A percentile compares a stretch with the other conserved stretches of the same genome.
These are phyloP conservation scores for Leishmania arabica DNA, from an alignment of 208 protist species.

Conservation along the genomic window DNA sequence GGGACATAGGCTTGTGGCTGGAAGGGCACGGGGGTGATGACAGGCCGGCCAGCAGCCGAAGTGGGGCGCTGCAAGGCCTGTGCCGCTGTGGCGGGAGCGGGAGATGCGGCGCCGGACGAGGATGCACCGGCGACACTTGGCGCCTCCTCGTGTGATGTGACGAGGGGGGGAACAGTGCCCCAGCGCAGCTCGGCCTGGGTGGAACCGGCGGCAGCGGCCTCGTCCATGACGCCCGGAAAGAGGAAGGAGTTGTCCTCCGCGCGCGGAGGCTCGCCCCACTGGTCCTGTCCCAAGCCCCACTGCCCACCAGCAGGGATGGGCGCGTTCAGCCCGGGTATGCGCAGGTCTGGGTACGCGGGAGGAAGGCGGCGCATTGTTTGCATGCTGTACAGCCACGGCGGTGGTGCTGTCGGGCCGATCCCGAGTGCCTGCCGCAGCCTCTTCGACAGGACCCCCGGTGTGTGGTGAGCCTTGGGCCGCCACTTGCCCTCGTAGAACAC, in stretches of 20 bases:
- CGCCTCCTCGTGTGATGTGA: neutral
- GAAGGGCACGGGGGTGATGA: slow-evolving; percentile 72
- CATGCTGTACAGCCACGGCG: slow-evolving; percentile 99
- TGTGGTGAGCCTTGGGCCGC: slow-evolving; percentile 78
- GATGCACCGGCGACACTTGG: slow-evolving; percentile 5
- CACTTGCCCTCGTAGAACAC: slow-evolving; percentile 98
- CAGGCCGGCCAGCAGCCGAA: slow-evolving; percentile 13
- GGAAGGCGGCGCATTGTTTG: slow-evolving; percentile 98
- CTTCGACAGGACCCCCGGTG: slow-evolving; percentile 86
- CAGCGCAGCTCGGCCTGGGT: slow-evolving; percentile 28
- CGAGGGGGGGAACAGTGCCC: slow-evolving; percentile 45
- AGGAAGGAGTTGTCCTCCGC: slow-evolving; percentile 77
- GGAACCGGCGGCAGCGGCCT: slow-evolving; percentile 39
- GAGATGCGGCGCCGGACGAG: slow-evolving; percentile 10
- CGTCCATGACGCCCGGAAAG: slow-evolving; percentile 87
- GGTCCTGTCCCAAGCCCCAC: slow-evolving; percentile 94
- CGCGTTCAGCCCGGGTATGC: slow-evolving; percentile 98
- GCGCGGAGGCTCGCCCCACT: slow-evolving; percentile 98
- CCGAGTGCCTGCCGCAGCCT: slow-evolving; percentile 96
- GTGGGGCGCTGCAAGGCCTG: slow-evolving; percentile 16
- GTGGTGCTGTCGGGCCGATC: slow-evolving; percentile 93
- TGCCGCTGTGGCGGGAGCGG: slow-evolving; percentile 9
- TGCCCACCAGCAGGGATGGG: slow-evolving; percentile 97
- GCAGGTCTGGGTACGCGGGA: slow-evolving; percentile 97
- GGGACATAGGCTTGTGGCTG: slow-evolving; percentile 66